These are phyloP conservation scores for Sporothrix euskadiensis DNA, from an alignment of 2,329 filamentous ascomycete genomes.

Conservation along the genomic window DNA sequence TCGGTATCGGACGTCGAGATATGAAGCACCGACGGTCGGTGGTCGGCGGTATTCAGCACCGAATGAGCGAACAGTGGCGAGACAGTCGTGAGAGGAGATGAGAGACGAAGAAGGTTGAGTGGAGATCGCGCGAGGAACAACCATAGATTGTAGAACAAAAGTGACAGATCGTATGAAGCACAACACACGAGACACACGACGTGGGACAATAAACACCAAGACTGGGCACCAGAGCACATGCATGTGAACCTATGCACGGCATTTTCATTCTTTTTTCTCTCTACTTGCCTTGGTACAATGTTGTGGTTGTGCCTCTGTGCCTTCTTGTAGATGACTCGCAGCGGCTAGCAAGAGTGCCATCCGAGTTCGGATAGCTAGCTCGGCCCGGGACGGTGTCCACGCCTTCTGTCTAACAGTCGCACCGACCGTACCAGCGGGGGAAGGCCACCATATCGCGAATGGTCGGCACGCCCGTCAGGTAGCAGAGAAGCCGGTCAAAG, in stretches of 20 bases:
- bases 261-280: neutral
- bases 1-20: neutral
- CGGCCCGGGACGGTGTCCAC: neutral
- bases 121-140: neutral
- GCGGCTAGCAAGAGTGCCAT: neutral
- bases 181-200: neutral
- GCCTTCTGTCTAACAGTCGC: slow-evolving; percentile 52
- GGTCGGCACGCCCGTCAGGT: slow-evolving; percentile 77
- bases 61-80: neutral
- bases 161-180: neutral
- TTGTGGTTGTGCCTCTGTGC: neutral
- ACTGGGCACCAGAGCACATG: neutral
- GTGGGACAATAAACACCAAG: neutral
- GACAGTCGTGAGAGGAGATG: neutral
- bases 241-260: neutral
- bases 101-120: neutral
- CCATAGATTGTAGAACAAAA: neutral
- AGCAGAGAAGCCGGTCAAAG: slow-evolving; percentile 83
- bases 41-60: neutral
- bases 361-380: neutral
- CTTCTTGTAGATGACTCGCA: slow-evolving; percentile 5
- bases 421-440: slow-evolving; percentile 69
- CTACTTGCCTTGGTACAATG: neutral
- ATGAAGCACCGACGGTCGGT: neutral
- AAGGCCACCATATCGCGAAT: slow-evolving; percentile 85